Evolutionary conservation across 106 monocot species (phyloP).

Genomic region (Amphibolis antarctica): DNA sequence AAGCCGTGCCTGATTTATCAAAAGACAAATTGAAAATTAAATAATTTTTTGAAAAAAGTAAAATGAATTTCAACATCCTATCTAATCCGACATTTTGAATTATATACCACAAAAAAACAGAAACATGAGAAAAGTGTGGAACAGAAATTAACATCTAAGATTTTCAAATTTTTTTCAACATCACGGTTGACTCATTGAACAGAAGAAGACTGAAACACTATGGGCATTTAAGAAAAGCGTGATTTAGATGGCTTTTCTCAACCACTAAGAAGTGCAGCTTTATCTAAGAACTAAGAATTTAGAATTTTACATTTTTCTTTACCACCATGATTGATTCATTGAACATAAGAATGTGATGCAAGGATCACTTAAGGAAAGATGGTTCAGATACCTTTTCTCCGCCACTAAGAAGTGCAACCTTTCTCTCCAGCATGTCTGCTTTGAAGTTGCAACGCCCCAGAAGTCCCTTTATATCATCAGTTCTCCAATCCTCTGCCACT

Average conservation of each 20-base stretch:
- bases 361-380: neutral
- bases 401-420: constrained; percentile 85
- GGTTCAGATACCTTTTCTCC: constrained; percentile 73
- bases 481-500: constrained; percentile 87
- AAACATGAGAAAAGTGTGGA: no score
- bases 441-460: constrained; percentile 95
- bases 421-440: constrained; percentile 91
- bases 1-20: constrained; percentile 56
- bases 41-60: neutral
- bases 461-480: constrained; percentile 98
- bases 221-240: no score
- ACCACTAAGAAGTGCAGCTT: no score
- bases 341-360: neutral
- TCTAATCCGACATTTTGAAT: no score
- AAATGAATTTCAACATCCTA: no score
- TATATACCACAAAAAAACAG: constrained; percentile 45
- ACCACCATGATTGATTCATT: neutral
- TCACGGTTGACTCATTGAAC: neutral
- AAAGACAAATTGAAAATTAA: neutral
- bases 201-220: no score
- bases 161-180: neutral
- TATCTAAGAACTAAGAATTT: constrained; percentile 53
- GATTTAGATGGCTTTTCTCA: no score
- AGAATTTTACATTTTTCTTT: constrained; percentile 14
- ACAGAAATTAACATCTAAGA: constrained; percentile 59